phyloP scores from a whole-genome alignment of 352 stramenopile genomes.

The Pythium sukuiense region DNA sequence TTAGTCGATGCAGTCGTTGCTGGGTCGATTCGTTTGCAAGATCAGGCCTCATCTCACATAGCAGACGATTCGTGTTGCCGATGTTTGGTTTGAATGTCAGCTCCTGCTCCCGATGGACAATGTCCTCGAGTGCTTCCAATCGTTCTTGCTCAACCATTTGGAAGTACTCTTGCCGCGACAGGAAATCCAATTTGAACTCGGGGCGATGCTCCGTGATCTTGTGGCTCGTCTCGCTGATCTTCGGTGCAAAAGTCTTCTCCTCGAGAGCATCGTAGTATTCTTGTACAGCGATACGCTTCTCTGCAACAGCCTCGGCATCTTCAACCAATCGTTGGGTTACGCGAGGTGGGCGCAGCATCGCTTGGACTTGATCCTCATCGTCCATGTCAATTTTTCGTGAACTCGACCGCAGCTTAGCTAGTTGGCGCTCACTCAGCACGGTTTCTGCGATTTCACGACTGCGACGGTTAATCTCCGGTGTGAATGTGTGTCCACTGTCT shows the following conservation, averaged over 20 bases:
- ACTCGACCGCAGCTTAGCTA: constrained; percentile 7
- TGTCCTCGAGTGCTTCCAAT: constrained; percentile 53
- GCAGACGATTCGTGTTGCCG: constrained; percentile 66
- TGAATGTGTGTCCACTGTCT: constrained; percentile 40
- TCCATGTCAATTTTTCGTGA: constrained; percentile 12
- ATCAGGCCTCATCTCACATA: constrained; percentile 65
- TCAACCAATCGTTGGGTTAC: constrained; percentile 60
- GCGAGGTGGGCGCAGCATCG: constrained; percentile 21
- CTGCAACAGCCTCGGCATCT: constrained; percentile 45
- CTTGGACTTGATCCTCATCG: constrained; percentile 13
- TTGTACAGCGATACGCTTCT: constrained; percentile 58
- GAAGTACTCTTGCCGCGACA: constrained; percentile 69
- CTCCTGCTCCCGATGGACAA: constrained; percentile 36
- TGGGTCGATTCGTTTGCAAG: constrained; percentile 52
- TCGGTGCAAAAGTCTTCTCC: constrained; percentile 55
- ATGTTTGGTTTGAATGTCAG: constrained; percentile 79
- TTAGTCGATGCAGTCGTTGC: constrained; percentile 65
- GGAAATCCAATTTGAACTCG: constrained; percentile 81
- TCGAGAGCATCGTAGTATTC: constrained; percentile 72
- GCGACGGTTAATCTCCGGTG: constrained; percentile 60
- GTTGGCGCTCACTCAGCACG: constrained; percentile 34
- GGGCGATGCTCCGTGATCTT: constrained; percentile 56
- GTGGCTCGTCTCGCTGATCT: constrained; percentile 55
- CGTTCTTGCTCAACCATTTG: constrained; percentile 63
- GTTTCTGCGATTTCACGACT: constrained; percentile 63